These are phyloP conservation scores for Talaromyces stipitatus DNA, from an alignment of 495 filamentous ascomycete genomes.

Conservation along the genomic window DNA sequence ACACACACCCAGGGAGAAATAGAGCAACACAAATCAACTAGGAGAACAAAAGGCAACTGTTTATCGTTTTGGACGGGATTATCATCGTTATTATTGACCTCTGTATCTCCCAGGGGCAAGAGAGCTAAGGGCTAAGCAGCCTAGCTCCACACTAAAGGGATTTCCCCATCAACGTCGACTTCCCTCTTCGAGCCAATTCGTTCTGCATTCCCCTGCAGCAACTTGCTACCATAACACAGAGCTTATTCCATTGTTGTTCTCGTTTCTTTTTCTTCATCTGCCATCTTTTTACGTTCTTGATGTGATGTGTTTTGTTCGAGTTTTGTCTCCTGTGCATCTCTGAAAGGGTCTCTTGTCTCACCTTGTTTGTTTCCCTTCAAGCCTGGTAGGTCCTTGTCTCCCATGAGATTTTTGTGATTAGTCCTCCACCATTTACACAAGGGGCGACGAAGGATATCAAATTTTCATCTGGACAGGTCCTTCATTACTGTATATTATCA, in stretches of 20 bases:
- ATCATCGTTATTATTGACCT: neutral
- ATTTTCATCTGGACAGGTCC: neutral
- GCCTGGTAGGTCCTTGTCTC: neutral
- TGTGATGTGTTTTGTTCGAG: neutral
- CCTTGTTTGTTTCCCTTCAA: neutral
- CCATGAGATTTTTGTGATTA: neutral
- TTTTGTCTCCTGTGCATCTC: neutral
- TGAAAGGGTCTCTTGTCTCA: neutral
- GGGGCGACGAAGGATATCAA: neutral
- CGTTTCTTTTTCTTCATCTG: neutral
- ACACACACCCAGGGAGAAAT: neutral
- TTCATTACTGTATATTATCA: neutral
- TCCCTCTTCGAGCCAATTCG: too few relatives aligned
- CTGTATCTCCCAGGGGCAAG: neutral
- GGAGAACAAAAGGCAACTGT: neutral
- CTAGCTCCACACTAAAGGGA: neutral
- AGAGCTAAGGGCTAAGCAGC: neutral
- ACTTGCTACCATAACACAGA: neutral
- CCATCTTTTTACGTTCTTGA: neutral
- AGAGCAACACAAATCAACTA: neutral
- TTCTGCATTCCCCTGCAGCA: neutral
- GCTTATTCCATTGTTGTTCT: neutral
- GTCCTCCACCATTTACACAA: neutral
- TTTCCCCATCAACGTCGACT: neutral
- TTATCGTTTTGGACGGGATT: neutral